Evolutionary conservation across 2,329 filamentous ascomycete species (phyloP), one percentile per base, ranked within the genome.

Genomic region (Fusarium sp.): DNA sequence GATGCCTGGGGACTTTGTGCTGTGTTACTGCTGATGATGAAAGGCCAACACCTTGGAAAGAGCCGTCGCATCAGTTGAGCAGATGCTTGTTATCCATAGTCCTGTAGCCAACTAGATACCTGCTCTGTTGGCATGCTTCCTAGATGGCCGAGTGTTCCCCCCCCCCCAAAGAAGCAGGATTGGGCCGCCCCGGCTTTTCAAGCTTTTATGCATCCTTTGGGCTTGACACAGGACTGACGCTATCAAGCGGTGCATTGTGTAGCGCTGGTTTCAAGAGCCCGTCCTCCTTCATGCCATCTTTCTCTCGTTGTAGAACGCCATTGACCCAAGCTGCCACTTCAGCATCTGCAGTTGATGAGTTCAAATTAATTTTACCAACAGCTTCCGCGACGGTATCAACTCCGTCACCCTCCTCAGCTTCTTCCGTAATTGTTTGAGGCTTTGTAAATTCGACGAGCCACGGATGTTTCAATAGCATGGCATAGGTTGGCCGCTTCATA

Each of bases 251-350:
- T 31, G 94, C 96, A 10, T 94, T 92, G 81, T 98, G 96, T 71
- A 98, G 84, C 7, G 96, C 95, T 22, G 96, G 96, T 79, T 93
- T 94, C 55, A 87, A 86, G 22, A 83, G 81, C 55, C 85, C 86
- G 9, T 85, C 86, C 47, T 79, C 80, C 44, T 83, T 79, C 41
- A 84, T 80, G 85, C 88, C 93, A 5, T 86, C 88, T 71, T 85
- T 87, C 52, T 80, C 79, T 41, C 75, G 75, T 78, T 91, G 91
- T 77, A 98, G 82, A 24, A 93, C 93, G 12, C 84, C 85, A 44
- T 87, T 88, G 3, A 98, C 96, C 96, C 96, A 99, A 35, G 90
- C 88, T 1, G 94, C 94, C 10, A 98, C 94, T 80, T 98, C 95
- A 42, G 87, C 85, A 77, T 99, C 96, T 60, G 92, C 90, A 9